Conservation (phyloP, 1,284 basidiomycete species). For the Puccinia coronata region DNA sequence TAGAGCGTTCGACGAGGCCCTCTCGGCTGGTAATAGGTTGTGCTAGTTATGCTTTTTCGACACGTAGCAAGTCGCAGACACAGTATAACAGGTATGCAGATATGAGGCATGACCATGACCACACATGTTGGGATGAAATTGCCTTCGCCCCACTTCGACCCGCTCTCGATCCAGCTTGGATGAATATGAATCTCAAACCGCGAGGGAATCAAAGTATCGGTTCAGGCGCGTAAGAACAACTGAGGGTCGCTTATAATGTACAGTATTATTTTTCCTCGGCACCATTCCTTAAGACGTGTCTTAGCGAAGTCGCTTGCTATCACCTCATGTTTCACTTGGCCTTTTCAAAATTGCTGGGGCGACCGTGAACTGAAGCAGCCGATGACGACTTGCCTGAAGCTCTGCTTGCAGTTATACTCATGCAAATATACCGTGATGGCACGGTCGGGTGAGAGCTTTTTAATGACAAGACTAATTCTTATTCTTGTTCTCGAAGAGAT, state of each 20-base stretch:
- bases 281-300: too few relatives aligned
- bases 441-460: too few relatives aligned
- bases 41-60: conserved; percentile 17
- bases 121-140: conserved; percentile 29
- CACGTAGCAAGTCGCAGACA: conserved; percentile 20
- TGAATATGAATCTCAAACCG: conserved; percentile 29
- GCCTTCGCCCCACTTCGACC: conserved; percentile 4
- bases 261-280: too few relatives aligned
- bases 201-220: background rate
- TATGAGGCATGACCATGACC: background rate
- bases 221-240: background rate
- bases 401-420: too few relatives aligned
- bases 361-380: too few relatives aligned
- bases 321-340: too few relatives aligned
- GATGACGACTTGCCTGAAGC: too few relatives aligned
- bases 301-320: too few relatives aligned
- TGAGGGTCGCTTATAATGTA: background rate
- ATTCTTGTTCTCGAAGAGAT: too few relatives aligned
- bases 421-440: too few relatives aligned
- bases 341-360: too few relatives aligned
- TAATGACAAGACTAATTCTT: too few relatives aligned
- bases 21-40: background rate
- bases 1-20: background rate
- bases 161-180: conserved; percentile 19
- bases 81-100: conserved; percentile 27